Conservation (phyloP, 202 grass and related monocot genomes). For the Schoenoplectus triqueter region DNA sequence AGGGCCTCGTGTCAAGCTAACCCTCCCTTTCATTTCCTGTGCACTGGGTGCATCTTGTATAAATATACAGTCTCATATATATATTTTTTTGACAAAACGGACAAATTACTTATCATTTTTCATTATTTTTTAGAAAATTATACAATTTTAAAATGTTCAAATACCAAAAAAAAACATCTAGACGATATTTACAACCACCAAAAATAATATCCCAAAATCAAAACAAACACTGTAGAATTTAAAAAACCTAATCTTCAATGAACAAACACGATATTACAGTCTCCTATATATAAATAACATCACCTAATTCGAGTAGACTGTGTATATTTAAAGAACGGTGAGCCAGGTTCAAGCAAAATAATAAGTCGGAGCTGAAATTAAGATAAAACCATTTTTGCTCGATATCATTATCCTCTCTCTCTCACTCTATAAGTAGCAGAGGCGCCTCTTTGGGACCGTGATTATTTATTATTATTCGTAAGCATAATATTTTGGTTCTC, state of each 20-base stretch:
- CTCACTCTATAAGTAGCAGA: constrained; percentile 21
- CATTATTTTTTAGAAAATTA: too few relatives aligned
- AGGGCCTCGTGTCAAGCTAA: neutral
- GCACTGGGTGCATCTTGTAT: neutral
- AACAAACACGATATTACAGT: too few relatives aligned
- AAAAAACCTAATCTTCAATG: too few relatives aligned
- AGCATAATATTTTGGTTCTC: constrained; percentile 10
- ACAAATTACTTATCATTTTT: too few relatives aligned
- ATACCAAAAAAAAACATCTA: too few relatives aligned
- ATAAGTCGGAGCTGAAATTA: neutral
- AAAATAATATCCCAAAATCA: too few relatives aligned
- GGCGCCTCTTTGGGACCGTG: too few relatives aligned
- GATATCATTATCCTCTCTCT: neutral
- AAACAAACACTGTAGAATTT: too few relatives aligned
- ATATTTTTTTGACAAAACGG: too few relatives aligned
- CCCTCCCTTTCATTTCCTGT: neutral
- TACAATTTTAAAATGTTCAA: too few relatives aligned
- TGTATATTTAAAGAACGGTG: neutral
- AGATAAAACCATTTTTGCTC: constrained; percentile 8
- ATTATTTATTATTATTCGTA: neutral
- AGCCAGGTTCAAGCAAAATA: neutral
- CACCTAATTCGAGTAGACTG: neutral
- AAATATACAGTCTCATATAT: neutral
- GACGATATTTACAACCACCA: too few relatives aligned
- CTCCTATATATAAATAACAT: neutral